A percentile compares a stretch with the other conserved stretches of the same genome.
phyloP scores from a whole-genome alignment of 23 red algal species.

The Gracilaria caudata region DNA sequence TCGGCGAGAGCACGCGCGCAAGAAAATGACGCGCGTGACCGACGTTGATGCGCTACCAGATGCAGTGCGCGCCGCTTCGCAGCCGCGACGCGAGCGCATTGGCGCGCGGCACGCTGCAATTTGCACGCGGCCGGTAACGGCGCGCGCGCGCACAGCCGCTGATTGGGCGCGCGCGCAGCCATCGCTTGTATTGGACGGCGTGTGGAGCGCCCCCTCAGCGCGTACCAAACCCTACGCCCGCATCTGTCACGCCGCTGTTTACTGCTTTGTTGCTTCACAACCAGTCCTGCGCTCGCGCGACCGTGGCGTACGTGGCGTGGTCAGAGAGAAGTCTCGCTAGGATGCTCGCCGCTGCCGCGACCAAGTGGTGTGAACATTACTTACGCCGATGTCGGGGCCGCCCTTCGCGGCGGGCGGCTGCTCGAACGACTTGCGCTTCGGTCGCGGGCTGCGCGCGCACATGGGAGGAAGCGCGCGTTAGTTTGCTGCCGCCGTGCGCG shows the following conservation, averaged over 20 bases:
- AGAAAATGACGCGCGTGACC: too few species aligned
- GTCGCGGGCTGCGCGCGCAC: background rate
- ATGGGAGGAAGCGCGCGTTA: background rate
- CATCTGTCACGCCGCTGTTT: background rate
- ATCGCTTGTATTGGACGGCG: too few species aligned
- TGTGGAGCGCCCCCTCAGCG: too few species aligned
- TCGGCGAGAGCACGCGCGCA: background rate
- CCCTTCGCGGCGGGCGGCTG: background rate
- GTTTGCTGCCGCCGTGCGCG: background rate
- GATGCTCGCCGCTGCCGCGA: too few species aligned
- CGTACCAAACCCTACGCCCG: background rate
- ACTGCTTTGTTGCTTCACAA: background rate
- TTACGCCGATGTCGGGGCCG: background rate
- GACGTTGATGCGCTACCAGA: too few species aligned
- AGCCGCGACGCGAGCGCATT: background rate
- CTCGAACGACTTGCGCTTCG: conserved; percentile 7
- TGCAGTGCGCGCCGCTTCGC: background rate
- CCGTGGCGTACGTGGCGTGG: background rate
- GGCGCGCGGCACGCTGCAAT: background rate
- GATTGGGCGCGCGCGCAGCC: background rate
- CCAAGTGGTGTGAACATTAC: too few species aligned
- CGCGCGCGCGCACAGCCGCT: too few species aligned
- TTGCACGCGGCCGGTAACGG: conserved; percentile 1
- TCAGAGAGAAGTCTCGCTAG: too few species aligned
- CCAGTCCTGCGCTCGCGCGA: conserved; percentile 4